Conservation (phyloP, 306 rosid genomes). For the Rubus parviflorus region DNA sequence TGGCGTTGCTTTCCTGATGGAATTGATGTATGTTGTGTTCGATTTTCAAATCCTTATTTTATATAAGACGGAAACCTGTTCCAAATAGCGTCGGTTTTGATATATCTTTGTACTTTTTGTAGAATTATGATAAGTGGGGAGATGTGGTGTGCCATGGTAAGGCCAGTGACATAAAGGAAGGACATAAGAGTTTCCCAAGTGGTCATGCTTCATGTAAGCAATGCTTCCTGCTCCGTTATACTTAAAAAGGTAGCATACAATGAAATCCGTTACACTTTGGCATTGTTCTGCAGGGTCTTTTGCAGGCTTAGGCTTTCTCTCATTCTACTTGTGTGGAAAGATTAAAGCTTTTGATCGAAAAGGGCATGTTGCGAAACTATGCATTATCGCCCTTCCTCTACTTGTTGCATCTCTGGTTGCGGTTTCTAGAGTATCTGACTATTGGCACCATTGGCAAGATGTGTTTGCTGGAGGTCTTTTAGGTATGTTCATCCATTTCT, state of each 20-base stretch:
- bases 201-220: slow-evolving; percentile 91
- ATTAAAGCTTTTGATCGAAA: slow-evolving; percentile 67
- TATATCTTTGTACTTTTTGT: not conserved
- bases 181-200: slow-evolving; percentile 96
- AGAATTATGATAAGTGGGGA: slow-evolving; percentile 68
- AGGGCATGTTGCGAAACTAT: slow-evolving; percentile 83
- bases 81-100: not conserved
- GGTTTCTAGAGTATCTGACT: slow-evolving; percentile 84
- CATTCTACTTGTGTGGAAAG: slow-evolving; percentile 79
- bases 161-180: slow-evolving; percentile 73
- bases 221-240: slow-evolving; percentile 5
- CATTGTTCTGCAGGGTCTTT: slow-evolving; percentile 66
- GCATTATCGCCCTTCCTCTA: slow-evolving; percentile 75
- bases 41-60: not conserved
- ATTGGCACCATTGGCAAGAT: slow-evolving; percentile 99
- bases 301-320: slow-evolving; percentile 84
- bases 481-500: slow-evolving; percentile 38
- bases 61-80: not conserved
- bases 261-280: not conserved
- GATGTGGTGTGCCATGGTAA: slow-evolving; percentile 76
- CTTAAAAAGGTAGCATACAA: not conserved
- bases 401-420: slow-evolving; percentile 72
- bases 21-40: slow-evolving; percentile 39
- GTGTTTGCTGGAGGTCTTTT: slow-evolving; percentile 78
- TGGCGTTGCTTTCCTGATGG: slow-evolving; percentile 99